phyloP scores from a whole-genome alignment of 2,329 filamentous ascomycete genomes.

The Exophiala aquamarina region DNA sequence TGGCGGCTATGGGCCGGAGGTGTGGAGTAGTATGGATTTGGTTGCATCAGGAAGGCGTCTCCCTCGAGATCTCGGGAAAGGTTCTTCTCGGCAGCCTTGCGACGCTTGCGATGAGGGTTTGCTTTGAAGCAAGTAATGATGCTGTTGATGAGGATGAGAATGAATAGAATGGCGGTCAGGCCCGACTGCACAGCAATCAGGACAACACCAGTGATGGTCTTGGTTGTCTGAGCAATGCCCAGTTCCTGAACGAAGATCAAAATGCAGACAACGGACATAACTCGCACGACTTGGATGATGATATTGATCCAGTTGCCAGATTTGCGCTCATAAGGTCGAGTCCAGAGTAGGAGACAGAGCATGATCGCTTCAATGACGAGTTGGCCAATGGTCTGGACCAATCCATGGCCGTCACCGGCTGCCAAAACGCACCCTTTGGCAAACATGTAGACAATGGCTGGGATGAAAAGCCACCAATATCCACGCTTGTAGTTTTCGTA shows the following conservation, averaged over 20 bases:
- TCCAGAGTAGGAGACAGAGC: conserved; percentile 77
- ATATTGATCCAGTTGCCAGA: conserved; percentile 94
- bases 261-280: conserved; percentile 84
- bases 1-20: conserved; percentile 13
- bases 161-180: conserved; percentile 77
- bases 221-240: conserved; percentile 83
- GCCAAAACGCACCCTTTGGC: conserved; percentile 84
- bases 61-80: conserved; percentile 75
- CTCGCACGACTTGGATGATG: conserved; percentile 81
- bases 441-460: conserved; percentile 85
- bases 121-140: conserved; percentile 78
- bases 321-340: conserved; percentile 80
- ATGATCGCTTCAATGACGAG: conserved; percentile 78
- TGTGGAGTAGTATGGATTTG: conserved; percentile 29
- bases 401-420: conserved; percentile 78
- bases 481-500: conserved; percentile 93
- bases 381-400: conserved; percentile 76
- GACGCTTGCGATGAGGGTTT: conserved; percentile 85
- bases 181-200: conserved; percentile 88
- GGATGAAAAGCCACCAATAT: conserved; percentile 97
- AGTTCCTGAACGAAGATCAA: conserved; percentile 93
- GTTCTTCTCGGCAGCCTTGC: conserved; percentile 92
- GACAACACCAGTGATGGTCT: conserved; percentile 90
- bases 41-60: conserved; percentile 64
- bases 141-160: conserved; percentile 86